phyloP scores from a whole-genome alignment of 1,139 yeast genomes.

The Meyerozyma guilliermondii region DNA sequence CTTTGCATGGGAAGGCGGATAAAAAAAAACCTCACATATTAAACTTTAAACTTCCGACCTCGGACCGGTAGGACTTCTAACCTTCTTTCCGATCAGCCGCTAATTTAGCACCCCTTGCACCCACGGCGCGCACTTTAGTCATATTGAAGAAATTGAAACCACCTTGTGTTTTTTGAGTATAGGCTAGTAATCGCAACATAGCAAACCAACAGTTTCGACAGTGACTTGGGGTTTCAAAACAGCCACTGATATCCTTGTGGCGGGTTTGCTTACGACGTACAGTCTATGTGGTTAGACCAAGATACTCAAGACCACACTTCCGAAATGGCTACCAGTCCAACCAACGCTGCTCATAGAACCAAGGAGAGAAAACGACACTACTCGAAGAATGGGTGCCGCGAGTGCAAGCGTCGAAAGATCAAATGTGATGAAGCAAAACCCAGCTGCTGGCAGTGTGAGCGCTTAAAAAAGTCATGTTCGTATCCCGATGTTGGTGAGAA shows the following conservation, averaged over 20 bases:
- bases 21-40: not conserved
- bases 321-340: not conserved
- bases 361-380: slow-evolving; percentile 14
- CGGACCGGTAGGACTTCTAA: not conserved
- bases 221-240: not conserved
- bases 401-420: slow-evolving; percentile 37
- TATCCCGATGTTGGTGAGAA: slow-evolving; percentile 31
- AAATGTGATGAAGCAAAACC: slow-evolving; percentile 61
- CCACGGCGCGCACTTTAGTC: not conserved
- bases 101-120: not conserved
- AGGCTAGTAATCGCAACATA: not conserved
- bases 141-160: not conserved
- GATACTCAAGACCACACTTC: not conserved
- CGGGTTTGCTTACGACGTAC: not conserved
- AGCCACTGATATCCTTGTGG: not conserved
- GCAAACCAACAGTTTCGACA: not conserved
- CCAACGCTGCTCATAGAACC: not conserved
- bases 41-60: not conserved
- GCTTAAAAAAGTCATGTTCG: slow-evolving; percentile 28
- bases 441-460: slow-evolving; percentile 42
- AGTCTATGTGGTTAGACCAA: not conserved
- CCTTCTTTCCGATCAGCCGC: not conserved
- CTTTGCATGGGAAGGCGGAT: not conserved
- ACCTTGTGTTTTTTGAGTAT: not conserved
- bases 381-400: slow-evolving; percentile 36